Base-by-base conservation (phyloP, 1,284 basidiomycete species). In the Irpex sp. region DNA sequence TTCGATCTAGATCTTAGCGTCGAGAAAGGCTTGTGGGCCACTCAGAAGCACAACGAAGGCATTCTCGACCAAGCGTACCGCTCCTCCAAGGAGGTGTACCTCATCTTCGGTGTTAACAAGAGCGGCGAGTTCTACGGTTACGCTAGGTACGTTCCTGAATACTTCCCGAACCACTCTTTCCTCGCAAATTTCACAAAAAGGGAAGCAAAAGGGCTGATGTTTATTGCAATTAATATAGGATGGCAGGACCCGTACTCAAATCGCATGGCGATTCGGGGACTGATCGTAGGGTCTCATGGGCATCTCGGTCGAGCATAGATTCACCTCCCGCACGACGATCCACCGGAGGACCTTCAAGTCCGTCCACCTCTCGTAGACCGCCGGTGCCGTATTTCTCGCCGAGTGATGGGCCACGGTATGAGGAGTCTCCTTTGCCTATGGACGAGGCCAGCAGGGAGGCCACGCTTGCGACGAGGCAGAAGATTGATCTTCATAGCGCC, bases 81-180 rank as follows among this genome's bases (percentile, higher is more conserved):
- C 44, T 97, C 93, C 5, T 92, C 92, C 68, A 84, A 86, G 69
- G 88, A 94, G 15, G 96, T 97, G 4, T 91, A 84, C 70, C 83
- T 98, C 54, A 89, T 98, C 68, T 97, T 97, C 71, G 87, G 94
- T 52, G 96, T 94, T 31, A 98, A 98, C 77, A 92, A 92, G 74
- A 93, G 92, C 59, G 91, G 93, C 21, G 91, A 92, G 73, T 96
- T 96, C 71, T 96, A 91, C 70, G 94, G 94, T 34, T 95, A 92
- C 70, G 93, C 92, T 21, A 87, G 83, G 87, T 92, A 71, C 58
- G 84, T 74, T n/a, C 8, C 13, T 51, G 44, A 47, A 26, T 26
- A 26, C 26, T 26, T 26, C 26, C 26, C 26, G 26, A 26, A 26
- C 26, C 26, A 26, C 26, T 26, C 26, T 47, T 47, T 47, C 44